Evolutionary conservation across 208 protist species (phyloP).

Genomic region (Tritrichomonas musculus): DNA sequence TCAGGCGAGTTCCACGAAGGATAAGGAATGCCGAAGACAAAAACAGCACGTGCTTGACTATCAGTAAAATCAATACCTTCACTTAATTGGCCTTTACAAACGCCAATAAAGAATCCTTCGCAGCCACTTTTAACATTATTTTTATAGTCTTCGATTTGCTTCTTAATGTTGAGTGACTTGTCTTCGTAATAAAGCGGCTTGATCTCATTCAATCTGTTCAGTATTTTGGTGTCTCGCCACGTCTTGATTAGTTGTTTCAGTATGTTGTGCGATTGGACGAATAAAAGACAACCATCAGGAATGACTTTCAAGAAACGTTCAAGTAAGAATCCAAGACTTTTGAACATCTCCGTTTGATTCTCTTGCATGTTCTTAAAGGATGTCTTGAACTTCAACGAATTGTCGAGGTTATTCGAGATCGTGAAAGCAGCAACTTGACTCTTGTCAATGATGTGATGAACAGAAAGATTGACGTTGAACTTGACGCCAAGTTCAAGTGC

Average conservation of each 20-base stretch:
- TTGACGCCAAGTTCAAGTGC: background rate
- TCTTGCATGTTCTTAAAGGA: background rate
- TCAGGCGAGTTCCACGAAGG: background rate
- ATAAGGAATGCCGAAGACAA: slow-evolving; percentile 18
- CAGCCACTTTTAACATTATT: background rate
- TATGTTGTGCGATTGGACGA: slow-evolving; percentile 29
- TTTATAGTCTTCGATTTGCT: background rate
- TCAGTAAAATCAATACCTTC: slow-evolving; percentile 45
- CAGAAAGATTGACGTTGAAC: background rate
- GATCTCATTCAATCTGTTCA: background rate
- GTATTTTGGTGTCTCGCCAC: background rate
- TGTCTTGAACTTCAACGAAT: background rate
- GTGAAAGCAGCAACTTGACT: background rate
- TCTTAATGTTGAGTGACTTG: background rate
- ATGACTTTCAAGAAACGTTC: background rate
- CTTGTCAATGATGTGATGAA: background rate
- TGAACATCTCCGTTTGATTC: background rate
- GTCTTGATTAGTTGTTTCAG: background rate
- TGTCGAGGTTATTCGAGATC: background rate
- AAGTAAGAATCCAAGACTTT: background rate
- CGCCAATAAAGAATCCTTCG: slow-evolving; percentile 37
- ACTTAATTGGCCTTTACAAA: slow-evolving; percentile 43
- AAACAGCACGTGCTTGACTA: slow-evolving; percentile 31
- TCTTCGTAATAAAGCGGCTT: background rate
- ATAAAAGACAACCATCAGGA: slow-evolving; percentile 31